Base-by-base conservation (phyloP, 2,329 filamentous ascomycete species). In the Endothia cerciana region DNA sequence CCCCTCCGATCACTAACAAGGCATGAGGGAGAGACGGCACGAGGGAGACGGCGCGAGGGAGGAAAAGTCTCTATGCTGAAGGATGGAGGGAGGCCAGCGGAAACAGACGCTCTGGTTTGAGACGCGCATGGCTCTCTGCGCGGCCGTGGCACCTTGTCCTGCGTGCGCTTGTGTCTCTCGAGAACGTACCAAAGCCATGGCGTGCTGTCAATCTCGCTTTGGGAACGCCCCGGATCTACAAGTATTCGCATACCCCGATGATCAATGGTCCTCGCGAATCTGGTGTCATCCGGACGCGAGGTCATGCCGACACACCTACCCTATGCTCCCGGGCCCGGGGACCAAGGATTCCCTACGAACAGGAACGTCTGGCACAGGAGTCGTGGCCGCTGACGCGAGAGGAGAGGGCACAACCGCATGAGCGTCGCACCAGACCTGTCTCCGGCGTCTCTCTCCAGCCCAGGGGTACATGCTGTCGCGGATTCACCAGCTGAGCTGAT, bases 181-280 rank as follows among this genome's bases (percentile, higher is more conserved):
- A 30, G 22, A 51, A 33, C 41, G 25, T 36, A 41, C 38, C 47
- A 64, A 38, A 59, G 62, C 62, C 62, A 65, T 53, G 65, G 65
- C 65, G 62, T 41, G 58, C 45, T 67, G 65, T 67, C 65, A 67
- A 65, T 67, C 62, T 67, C 65, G 63, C 65, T 65, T 60, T 62
- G 8, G 17, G 57, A 75, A 68, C 68, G 75, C 69, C 77, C 28
- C 77, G 60, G 51, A 57, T 66, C 57, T 64, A 28, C 51, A 65
- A n/a, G 15, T 40, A n/a, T 55, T 45, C 56, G 19, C 53, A 45
- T 49, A 17, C n/a, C 22, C 43, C 33, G 40, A 43, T 22, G 28
- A 45, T 40, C 59, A 67, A 67, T 53, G 59, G 63, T 45, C 59
- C 47, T 68, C 66, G 66, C 66, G 45, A 65, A 68, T 68, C 66